These are phyloP conservation scores for Solanum etuberosum DNA, from an alignment of 257 asterid genomes.

Conservation along the genomic window DNA sequence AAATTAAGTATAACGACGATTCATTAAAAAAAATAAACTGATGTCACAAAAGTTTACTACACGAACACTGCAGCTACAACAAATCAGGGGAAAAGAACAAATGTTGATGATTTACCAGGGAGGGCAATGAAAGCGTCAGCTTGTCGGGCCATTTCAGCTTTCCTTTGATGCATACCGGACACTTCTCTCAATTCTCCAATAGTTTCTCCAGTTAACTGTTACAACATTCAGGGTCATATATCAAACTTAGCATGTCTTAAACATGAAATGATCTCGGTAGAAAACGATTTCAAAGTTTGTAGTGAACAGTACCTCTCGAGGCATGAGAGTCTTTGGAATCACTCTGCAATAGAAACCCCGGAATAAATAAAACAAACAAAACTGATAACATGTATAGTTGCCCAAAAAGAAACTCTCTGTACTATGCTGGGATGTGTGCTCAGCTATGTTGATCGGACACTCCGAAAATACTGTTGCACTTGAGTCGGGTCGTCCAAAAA, in stretches of 20 bases:
- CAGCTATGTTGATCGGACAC: neutral
- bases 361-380: neutral
- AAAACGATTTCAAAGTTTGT: neutral
- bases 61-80: neutral
- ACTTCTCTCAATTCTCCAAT: conserved; percentile 85
- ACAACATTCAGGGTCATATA: neutral
- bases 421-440: neutral
- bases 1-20: neutral
- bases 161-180: conserved; percentile 86
- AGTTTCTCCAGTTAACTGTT: conserved; percentile 63
- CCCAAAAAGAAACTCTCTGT: too few species aligned
- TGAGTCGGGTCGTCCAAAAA: neutral
- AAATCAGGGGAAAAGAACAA: neutral
- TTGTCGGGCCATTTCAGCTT: conserved; percentile 94
- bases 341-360: conserved; percentile 39
- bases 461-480: neutral
- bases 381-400: neutral
- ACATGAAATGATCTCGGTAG: neutral
- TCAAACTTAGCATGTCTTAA: neutral
- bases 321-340: conserved; percentile 91
- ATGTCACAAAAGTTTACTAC: neutral
- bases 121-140: conserved; percentile 98
- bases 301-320: conserved; percentile 47
- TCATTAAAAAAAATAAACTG: neutral
- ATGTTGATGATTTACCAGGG: conserved; percentile 39